Conservation (phyloP, 345 rosid genomes). For the Kandelia obovata region DNA sequence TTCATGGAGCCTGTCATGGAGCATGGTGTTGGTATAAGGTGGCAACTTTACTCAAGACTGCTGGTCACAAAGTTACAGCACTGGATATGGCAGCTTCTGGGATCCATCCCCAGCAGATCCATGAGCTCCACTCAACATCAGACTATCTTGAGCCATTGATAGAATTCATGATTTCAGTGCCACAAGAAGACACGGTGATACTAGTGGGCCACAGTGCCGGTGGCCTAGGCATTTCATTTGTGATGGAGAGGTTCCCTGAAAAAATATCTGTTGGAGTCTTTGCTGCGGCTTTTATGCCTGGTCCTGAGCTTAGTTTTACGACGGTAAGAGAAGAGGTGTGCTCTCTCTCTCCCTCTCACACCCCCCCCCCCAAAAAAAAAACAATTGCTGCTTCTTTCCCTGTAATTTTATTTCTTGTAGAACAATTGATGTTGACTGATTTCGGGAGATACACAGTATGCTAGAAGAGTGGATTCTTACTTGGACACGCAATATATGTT, state of each 20-base stretch:
- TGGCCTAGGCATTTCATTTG: conserved; percentile 29
- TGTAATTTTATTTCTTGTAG: no score
- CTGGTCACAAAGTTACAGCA: conserved; percentile 28
- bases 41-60: conserved; percentile 15
- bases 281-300: conserved; percentile 32
- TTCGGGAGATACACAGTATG: no score
- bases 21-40: conserved; percentile 45
- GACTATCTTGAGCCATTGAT: conserved; percentile 36
- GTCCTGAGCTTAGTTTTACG: conserved; percentile 26
- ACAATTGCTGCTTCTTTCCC: no score
- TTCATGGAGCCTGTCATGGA: conserved; percentile 32
- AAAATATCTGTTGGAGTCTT: conserved; percentile 33
- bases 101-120: conserved; percentile 21
- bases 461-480: conserved; percentile 1
- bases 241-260: conserved; percentile 44
- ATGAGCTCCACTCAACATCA: conserved; percentile 21
- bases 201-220: conserved; percentile 44
- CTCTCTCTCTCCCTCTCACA: background rate
- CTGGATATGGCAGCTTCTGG: conserved; percentile 36
- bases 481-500: conserved; percentile 25
- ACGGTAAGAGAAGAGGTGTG: conserved; percentile 36
- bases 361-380: background rate
- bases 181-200: conserved; percentile 32
- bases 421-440: no score
- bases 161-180: conserved; percentile 29